Percentiles rank a stretch among this genome's conserved stretches.
Conservation (phyloP, 1,284 basidiomycete genomes). For the Moesziomyces sp. region DNA sequence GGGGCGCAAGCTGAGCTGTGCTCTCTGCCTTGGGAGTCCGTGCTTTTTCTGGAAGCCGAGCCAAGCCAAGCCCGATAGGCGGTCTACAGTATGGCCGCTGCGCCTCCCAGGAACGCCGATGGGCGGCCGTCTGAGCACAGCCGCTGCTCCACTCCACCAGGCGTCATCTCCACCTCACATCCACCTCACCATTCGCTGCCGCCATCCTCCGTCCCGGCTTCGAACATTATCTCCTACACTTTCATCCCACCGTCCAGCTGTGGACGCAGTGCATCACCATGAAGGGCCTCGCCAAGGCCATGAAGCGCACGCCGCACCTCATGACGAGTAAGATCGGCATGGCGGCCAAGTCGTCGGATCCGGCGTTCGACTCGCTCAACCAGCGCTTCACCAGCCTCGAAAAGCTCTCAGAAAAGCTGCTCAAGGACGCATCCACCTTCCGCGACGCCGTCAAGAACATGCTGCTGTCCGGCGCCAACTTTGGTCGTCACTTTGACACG, state of each 20-base stretch:
- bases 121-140: background rate
- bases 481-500: constrained; percentile 79
- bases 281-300: constrained; percentile 60
- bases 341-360: constrained; percentile 62
- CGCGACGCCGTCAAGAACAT: constrained; percentile 75
- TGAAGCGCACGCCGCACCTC: constrained; percentile 65
- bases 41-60: constrained; percentile 8
- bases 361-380: constrained; percentile 64
- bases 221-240: no score
- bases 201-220: no score
- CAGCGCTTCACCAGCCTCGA: constrained; percentile 79
- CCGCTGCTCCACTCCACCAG: background rate
- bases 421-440: constrained; percentile 91
- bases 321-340: constrained; percentile 64
- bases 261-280: constrained; percentile 25
- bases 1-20: background rate
- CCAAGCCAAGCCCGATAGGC: background rate
- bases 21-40: constrained; percentile 4
- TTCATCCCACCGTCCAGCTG: no score
- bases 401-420: constrained; percentile 83
- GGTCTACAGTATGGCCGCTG: background rate
- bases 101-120: no score
- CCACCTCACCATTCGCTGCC: background rate
- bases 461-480: constrained; percentile 81
- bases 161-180: background rate